phyloP scores from a whole-genome alignment of 345 rosid genomes.

The Physaria fendleri region DNA sequence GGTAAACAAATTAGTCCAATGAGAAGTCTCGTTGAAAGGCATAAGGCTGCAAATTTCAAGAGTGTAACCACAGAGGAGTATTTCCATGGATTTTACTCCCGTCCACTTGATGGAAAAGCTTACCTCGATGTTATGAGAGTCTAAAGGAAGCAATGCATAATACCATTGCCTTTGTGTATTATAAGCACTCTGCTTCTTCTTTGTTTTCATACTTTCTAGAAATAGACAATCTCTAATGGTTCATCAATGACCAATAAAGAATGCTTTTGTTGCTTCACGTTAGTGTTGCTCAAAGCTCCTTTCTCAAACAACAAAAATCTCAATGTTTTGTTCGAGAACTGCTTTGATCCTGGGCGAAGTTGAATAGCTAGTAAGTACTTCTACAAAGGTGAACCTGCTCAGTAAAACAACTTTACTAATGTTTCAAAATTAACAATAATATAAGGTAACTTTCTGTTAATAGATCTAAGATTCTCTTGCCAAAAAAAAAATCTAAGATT shows the following conservation, averaged over 20 bases:
- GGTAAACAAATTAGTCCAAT: slow-evolving; percentile 29
- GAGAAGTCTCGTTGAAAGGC: slow-evolving; percentile 15
- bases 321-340: neutral
- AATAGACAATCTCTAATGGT: neutral
- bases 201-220: neutral
- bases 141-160: neutral
- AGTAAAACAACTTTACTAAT: neutral
- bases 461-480: no score
- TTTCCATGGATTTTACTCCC: slow-evolving; percentile 11
- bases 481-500: no score
- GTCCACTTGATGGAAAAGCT: slow-evolving; percentile 26
- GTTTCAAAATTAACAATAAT: no score
- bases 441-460: no score
- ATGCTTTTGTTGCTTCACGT: neutral
- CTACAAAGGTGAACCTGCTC: neutral
- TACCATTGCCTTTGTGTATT: neutral
- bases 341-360: neutral
- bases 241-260: neutral
- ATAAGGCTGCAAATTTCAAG: slow-evolving; percentile 19
- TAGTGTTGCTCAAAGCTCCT: neutral
- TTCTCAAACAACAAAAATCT: neutral
- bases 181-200: neutral
- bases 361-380: neutral
- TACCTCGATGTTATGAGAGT: slow-evolving; percentile 29
- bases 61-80: slow-evolving; percentile 5